These are phyloP conservation scores for Coemansia sp. DNA, from an alignment of 192 early-diverging fungal species.

Conservation along the genomic window DNA sequence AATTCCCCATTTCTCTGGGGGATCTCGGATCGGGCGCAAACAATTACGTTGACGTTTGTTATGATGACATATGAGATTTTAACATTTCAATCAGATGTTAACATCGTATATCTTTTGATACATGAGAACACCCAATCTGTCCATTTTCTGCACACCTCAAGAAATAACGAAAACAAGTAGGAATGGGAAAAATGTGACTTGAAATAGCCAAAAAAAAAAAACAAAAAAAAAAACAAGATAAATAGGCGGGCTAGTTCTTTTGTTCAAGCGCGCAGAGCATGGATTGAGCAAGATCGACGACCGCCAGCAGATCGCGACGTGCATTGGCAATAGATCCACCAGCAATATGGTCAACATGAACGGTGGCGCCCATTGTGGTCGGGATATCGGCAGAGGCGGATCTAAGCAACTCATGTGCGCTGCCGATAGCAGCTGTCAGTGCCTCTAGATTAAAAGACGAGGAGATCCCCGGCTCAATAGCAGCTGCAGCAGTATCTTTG, in stretches of 20 bases:
- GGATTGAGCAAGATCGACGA: conserved; percentile 33
- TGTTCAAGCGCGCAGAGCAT: conserved; percentile 22
- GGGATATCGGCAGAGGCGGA: neutral
- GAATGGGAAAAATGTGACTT: too few relatives aligned
- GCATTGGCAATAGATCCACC: conserved; percentile 6
- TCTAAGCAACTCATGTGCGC: conserved; percentile 26
- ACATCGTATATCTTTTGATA: too few relatives aligned
- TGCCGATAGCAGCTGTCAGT: conserved; percentile 21
- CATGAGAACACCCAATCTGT: too few relatives aligned
- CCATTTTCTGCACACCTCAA: too few relatives aligned
- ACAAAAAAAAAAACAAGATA: too few relatives aligned
- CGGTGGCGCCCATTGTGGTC: neutral
- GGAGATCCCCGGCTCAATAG: neutral
- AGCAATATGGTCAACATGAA: neutral
- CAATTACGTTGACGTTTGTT: too few relatives aligned
- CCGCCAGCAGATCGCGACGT: conserved; percentile 26
- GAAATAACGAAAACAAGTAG: too few relatives aligned
- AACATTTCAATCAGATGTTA: too few relatives aligned
- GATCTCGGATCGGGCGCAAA: too few relatives aligned
- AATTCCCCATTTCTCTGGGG: too few relatives aligned
- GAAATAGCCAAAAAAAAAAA: too few relatives aligned
- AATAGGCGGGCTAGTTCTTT: neutral
- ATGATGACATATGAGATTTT: too few relatives aligned
- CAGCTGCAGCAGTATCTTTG: neutral
- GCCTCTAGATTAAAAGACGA: neutral